Evolutionary conservation across 306 rosid genomes (phyloP).

Genomic region (Prunus campanulata): DNA sequence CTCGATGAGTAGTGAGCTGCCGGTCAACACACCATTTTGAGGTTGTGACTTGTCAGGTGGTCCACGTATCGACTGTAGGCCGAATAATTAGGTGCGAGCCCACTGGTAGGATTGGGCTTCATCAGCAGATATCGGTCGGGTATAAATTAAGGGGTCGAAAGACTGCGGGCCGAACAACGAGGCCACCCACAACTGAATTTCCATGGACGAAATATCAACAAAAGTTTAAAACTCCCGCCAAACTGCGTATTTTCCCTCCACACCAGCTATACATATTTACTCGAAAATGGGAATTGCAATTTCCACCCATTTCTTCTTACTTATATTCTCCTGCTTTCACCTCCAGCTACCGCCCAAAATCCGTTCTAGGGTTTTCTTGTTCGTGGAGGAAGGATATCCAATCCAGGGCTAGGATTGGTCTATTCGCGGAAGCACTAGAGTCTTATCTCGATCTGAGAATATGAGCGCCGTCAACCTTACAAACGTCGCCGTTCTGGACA

Average conservation of each 20-base stretch:
- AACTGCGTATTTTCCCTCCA: not conserved
- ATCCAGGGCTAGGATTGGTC: constrained; percentile 6
- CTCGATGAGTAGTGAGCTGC: too few species aligned
- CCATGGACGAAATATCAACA: not conserved
- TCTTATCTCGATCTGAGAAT: not conserved
- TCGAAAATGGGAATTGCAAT: not conserved
- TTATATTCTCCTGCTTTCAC: not conserved
- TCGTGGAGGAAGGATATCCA: constrained; percentile 8
- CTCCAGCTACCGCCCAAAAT: not conserved
- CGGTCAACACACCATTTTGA: too few species aligned
- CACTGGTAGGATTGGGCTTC: not conserved
- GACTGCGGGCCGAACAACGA: not conserved
- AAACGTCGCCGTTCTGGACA: constrained; percentile 80
- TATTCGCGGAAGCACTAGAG: not conserved
- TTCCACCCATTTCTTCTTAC: not conserved
- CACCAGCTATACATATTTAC: not conserved
- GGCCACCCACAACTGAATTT: not conserved
- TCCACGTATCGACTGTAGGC: not conserved
- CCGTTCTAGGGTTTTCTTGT: constrained; percentile 5
- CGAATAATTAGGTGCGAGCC: not conserved
- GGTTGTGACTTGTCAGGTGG: too few species aligned
- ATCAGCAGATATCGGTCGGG: not conserved
- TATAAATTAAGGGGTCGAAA: not conserved
- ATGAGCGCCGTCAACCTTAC: constrained; percentile 94
- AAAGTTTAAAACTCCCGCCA: constrained; percentile 1